Evolutionary conservation across 805 yeast species (phyloP).

Genomic region (Pichia deserticola): DNA sequence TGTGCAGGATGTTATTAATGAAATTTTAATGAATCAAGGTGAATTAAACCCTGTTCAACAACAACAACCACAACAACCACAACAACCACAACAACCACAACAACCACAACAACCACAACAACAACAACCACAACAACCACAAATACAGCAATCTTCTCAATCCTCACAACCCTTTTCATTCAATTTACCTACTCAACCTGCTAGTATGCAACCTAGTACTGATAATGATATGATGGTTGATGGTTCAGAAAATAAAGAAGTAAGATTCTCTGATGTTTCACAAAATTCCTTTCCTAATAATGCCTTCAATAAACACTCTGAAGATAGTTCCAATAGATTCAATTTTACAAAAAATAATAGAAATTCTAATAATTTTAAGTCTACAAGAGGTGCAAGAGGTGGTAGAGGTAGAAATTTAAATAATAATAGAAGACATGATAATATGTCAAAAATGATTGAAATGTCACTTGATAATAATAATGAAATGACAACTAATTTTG

Average conservation of each 20-base stretch:
- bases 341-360: conserved; percentile 6
- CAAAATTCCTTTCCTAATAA: conserved; percentile 18
- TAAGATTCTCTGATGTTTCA: conserved; percentile 23
- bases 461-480: conserved; percentile 24
- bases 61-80: conserved; percentile 9
- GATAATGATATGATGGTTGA: conserved; percentile 6
- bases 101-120: conserved; percentile 11
- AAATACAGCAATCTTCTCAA: too few species aligned
- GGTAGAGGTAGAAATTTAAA: conserved; percentile 1
- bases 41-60: conserved; percentile 7
- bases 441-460: conserved; percentile 21
- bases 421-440: conserved; percentile 6
- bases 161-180: too few species aligned
- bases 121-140: not conserved
- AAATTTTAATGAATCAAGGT: conserved; percentile 33
- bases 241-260: conserved; percentile 19
- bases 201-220: not conserved
- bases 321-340: not conserved
- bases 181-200: not conserved
- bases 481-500: conserved; percentile 27
- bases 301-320: not conserved
- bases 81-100: conserved; percentile 4
- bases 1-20: conserved; percentile 49
- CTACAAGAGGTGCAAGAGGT: not conserved
- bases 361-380: not conserved